A percentile compares a stretch with the other conserved stretches of the same genome.
Evolutionary conservation across 306 rosid species (phyloP).

Genomic region (Geum urbanum): DNA sequence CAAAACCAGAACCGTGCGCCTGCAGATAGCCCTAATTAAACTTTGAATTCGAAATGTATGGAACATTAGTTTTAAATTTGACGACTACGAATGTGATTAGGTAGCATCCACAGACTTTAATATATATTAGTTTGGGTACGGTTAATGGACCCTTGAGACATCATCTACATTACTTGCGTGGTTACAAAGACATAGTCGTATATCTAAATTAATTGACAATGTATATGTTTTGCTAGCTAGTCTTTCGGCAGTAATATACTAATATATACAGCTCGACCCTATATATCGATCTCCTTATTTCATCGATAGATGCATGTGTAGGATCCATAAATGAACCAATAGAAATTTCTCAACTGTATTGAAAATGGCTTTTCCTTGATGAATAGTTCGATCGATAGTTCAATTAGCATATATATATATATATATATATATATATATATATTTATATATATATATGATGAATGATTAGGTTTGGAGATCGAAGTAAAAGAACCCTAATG

Average conservation of each 20-base stretch:
- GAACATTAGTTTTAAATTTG: conserved; percentile 32
- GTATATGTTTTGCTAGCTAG: not conserved
- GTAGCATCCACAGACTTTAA: conserved; percentile 19
- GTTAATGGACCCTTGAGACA: conserved; percentile 33
- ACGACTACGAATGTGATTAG: conserved; percentile 21
- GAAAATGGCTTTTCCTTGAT: not conserved
- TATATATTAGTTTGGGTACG: not conserved
- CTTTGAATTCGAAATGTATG: conserved; percentile 8
- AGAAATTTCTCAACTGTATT: not conserved
- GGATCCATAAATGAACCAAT: no score
- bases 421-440: no score
- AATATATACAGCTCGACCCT: not conserved
- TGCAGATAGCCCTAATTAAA: not conserved
- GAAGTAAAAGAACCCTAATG: no score
- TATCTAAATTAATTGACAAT: not conserved
- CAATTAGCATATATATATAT: not conserved
- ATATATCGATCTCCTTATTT: not conserved
- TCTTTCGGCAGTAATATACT: conserved; percentile 3
- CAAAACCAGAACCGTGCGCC: conserved; percentile 24
- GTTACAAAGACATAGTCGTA: conserved; percentile 34
- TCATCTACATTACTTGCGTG: conserved; percentile 50
- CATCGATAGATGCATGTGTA: no score
- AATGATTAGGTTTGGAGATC: no score
- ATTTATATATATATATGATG: no score
- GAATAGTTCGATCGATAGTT: not conserved